These are phyloP conservation scores for Aspergillus aculeatus DNA, from an alignment of 2,329 filamentous ascomycete genomes.

Conservation along the genomic window DNA sequence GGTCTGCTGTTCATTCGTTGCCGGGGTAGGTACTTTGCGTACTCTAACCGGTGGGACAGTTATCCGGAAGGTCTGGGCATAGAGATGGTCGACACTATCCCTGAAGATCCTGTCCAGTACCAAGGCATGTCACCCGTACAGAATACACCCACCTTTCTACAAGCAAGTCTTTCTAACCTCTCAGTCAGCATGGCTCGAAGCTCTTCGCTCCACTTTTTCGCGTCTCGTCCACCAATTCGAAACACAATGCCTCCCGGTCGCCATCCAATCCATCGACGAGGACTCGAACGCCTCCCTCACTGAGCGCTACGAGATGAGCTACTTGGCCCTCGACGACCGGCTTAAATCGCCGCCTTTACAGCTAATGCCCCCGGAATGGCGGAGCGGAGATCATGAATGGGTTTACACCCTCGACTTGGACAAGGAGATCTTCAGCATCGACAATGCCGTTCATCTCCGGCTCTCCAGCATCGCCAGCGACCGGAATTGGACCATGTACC, in stretches of 20 bases:
- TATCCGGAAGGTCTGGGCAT: slow-evolving; percentile 21
- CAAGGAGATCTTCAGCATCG: slow-evolving; percentile 16
- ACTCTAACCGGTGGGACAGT: slow-evolving; percentile 20
- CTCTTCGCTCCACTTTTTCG: slow-evolving; percentile 11
- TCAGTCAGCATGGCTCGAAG: slow-evolving; percentile 18
- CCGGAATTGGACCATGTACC: slow-evolving; percentile 12
- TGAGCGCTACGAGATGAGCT: slow-evolving; percentile 14
- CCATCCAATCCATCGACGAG: background rate
- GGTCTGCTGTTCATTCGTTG: slow-evolving; percentile 18
- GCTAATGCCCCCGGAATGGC: background rate
- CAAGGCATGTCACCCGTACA: slow-evolving; percentile 6
- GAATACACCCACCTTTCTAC: background rate
- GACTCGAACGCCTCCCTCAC: background rate
- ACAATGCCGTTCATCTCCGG: slow-evolving; percentile 10
- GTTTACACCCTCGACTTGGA: slow-evolving; percentile 22
- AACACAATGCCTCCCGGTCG: slow-evolving; percentile 13
- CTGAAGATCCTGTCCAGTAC: slow-evolving; percentile 13
- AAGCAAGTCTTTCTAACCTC: background rate
- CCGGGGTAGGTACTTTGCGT: slow-evolving; percentile 20
- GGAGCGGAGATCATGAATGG: slow-evolving; percentile 11
- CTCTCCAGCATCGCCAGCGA: slow-evolving; percentile 11
- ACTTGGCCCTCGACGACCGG: slow-evolving; percentile 15
- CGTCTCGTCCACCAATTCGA: slow-evolving; percentile 12
- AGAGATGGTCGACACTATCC: slow-evolving; percentile 16
- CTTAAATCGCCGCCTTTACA: slow-evolving; percentile 12